These are phyloP conservation scores for Lasiosphaeriaceae sp. DNA, from an alignment of 495 filamentous ascomycete species.

Conservation along the genomic window DNA sequence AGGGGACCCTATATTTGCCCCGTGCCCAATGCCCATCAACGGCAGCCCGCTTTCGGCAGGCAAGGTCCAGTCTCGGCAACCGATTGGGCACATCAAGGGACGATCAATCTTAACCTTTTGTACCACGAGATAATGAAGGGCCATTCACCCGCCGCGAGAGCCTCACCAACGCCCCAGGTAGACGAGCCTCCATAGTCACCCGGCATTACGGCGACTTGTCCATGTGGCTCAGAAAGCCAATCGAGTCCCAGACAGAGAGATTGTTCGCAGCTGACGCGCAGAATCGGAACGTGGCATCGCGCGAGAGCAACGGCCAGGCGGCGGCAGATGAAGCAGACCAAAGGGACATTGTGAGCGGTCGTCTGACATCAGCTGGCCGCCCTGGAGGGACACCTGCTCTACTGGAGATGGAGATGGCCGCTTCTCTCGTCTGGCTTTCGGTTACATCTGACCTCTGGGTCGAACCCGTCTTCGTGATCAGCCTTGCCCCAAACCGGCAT, in stretches of 20 bases:
- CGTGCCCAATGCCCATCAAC: background rate
- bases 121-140: background rate
- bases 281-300: background rate
- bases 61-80: background rate
- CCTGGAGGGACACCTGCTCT: no score
- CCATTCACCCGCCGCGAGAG: slow-evolving; percentile 8
- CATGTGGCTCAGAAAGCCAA: slow-evolving; percentile 1
- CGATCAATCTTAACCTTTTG: slow-evolving; percentile 8
- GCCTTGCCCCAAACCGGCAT: background rate
- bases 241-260: background rate
- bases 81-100: slow-evolving; percentile 6
- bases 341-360: no score
- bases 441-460: no score
- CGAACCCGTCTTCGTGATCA: no score
- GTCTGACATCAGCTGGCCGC: no score
- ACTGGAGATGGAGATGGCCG: no score
- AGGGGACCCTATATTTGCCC: background rate
- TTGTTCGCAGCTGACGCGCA: background rate
- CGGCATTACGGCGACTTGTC: background rate
- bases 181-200: background rate
- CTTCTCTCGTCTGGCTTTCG: no score
- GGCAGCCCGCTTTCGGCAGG: background rate
- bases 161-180: background rate
- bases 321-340: no score
- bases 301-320: no score